These are phyloP conservation scores for Sugiyamaella mastotermitis DNA, from an alignment of 805 yeast genomes.

Conservation along the genomic window DNA sequence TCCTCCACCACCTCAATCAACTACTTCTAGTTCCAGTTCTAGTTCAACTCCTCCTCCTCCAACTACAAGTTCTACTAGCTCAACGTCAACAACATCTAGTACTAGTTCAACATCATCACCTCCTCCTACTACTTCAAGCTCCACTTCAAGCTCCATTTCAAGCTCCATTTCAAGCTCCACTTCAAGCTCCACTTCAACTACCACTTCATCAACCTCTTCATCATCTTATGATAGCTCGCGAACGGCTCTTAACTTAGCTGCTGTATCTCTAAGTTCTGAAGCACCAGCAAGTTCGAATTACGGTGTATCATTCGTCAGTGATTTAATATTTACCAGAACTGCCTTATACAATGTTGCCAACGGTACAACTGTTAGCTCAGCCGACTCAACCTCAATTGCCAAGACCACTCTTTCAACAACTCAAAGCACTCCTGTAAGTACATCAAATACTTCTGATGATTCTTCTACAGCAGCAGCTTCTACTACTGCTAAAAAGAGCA, in stretches of 20 bases:
- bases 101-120: conserved; percentile 6
- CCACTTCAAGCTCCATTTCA: background rate
- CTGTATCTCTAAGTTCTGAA: conserved; percentile 1
- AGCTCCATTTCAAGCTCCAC: conserved; percentile 1
- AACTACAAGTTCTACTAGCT: conserved; percentile 7
- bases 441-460: conserved; percentile 2
- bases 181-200: conserved; percentile 2
- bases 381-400: conserved; percentile 1
- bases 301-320: conserved; percentile 11
- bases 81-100: conserved; percentile 4
- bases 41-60: conserved; percentile 6
- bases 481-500: conserved; percentile 6
- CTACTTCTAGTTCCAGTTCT: conserved; percentile 5
- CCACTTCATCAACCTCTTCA: conserved; percentile 4
- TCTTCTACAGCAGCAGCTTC: conserved; percentile 6
- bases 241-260: conserved; percentile 1
- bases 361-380: conserved; percentile 5
- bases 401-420: conserved; percentile 7
- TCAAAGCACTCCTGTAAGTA: conserved; percentile 4
- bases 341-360: conserved; percentile 18
- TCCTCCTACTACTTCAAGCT: conserved; percentile 2
- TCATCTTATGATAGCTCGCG: background rate
- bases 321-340: conserved; percentile 12
- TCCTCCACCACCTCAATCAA: conserved; percentile 2
- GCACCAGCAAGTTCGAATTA: background rate